Evolutionary conservation across 805 yeast species (phyloP).

Genomic region (Teunomyces pallodes): DNA sequence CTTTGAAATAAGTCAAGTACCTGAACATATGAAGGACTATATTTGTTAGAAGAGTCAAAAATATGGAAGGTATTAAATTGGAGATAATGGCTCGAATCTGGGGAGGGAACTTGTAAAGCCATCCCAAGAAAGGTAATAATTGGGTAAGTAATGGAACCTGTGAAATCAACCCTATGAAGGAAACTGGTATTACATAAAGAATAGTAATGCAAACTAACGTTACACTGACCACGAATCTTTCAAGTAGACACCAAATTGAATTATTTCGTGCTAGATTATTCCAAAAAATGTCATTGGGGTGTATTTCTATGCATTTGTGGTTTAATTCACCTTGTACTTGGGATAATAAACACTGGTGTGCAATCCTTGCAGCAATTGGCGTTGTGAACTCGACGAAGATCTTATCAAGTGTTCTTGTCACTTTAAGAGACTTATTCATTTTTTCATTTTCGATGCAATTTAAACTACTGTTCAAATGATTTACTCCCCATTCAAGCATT

Average conservation of each 20-base stretch:
- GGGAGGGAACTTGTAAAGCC: constrained; percentile 56
- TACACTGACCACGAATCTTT: constrained; percentile 44
- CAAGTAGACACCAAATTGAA: constrained; percentile 33
- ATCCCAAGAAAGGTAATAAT: constrained; percentile 56
- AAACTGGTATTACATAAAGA: constrained; percentile 79
- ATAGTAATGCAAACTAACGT: constrained; percentile 49
- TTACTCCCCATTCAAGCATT: constrained; percentile 29
- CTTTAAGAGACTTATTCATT: constrained; percentile 13
- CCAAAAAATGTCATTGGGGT: constrained; percentile 76
- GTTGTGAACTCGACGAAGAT: constrained; percentile 63
- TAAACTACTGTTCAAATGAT: constrained; percentile 13
- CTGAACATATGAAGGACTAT: constrained; percentile 59
- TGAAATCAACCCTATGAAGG: constrained; percentile 71
- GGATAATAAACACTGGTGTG: constrained; percentile 56
- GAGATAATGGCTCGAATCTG: constrained; percentile 52
- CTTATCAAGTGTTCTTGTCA: constrained; percentile 32
- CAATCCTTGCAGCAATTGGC: constrained; percentile 57
- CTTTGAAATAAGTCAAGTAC: constrained; percentile 51
- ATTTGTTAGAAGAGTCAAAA: constrained; percentile 62
- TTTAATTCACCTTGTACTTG: constrained; percentile 42
- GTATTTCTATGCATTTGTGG: constrained; percentile 48
- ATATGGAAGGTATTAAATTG: constrained; percentile 64
- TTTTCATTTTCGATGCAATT: constrained; percentile 19
- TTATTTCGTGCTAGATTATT: constrained; percentile 46
- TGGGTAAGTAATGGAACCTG: constrained; percentile 66